phyloP scores from a whole-genome alignment of 352 stramenopile species.

The Globisporangium ultimum region DNA sequence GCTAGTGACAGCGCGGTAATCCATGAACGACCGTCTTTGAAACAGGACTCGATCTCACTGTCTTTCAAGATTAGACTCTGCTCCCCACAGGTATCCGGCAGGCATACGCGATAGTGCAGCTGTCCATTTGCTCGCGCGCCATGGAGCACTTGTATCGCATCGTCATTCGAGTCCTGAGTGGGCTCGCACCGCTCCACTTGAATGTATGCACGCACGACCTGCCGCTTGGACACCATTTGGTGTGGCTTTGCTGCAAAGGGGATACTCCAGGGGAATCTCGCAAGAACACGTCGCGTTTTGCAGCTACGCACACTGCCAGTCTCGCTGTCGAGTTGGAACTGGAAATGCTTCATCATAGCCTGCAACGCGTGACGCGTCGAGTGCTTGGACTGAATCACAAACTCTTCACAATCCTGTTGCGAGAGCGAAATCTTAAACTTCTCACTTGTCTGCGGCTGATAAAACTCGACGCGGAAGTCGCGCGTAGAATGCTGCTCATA shows the following conservation, averaged over 20 bases:
- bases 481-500: slow-evolving; percentile 16
- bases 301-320: slow-evolving; percentile 7
- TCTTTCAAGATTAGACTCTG: slow-evolving; percentile 41
- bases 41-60: slow-evolving; percentile 55
- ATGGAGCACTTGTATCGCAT: neutral
- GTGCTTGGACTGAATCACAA: slow-evolving; percentile 14
- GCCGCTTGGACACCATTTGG: slow-evolving; percentile 33
- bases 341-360: slow-evolving; percentile 21
- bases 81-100: slow-evolving; percentile 51
- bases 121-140: neutral
- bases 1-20: slow-evolving; percentile 7
- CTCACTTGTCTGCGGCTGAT: slow-evolving; percentile 33
- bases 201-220: slow-evolving; percentile 42
- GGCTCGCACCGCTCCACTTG: slow-evolving; percentile 42
- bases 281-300: slow-evolving; percentile 21
- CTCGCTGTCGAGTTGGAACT: slow-evolving; percentile 21
- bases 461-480: slow-evolving; percentile 32
- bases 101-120: slow-evolving; percentile 37
- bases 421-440: slow-evolving; percentile 14
- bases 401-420: slow-evolving; percentile 25
- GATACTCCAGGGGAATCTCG: slow-evolving; percentile 43
- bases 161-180: neutral
- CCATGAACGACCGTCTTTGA: slow-evolving; percentile 37
- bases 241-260: slow-evolving; percentile 30
- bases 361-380: slow-evolving; percentile 5